Conservation (phyloP, 2,329 filamentous ascomycete genomes). For the Trichophyton equinum region DNA sequence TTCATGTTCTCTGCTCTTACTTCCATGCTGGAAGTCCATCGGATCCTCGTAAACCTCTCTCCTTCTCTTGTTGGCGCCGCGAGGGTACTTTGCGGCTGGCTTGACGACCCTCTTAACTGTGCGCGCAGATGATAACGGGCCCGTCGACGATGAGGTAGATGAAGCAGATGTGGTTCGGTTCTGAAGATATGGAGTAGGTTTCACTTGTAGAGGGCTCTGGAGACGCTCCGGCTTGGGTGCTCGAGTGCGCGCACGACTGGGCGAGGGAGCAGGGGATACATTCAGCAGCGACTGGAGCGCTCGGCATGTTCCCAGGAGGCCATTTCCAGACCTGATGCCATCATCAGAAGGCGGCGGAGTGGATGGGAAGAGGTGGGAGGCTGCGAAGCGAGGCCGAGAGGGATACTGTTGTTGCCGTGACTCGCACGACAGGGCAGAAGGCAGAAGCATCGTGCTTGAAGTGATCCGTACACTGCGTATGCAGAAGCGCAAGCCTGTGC, state of each 20-base stretch:
- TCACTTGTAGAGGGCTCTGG: constrained; percentile 28
- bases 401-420: constrained; percentile 21
- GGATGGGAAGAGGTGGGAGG: constrained; percentile 24
- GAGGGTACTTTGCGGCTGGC: constrained; percentile 14
- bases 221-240: constrained; percentile 25
- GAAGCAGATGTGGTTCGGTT: neutral
- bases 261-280: constrained; percentile 28
- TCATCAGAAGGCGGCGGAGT: constrained; percentile 29
- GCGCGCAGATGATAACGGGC: constrained; percentile 11
- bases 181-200: constrained; percentile 16
- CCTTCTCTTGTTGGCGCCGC: constrained; percentile 12
- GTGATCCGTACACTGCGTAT: neutral
- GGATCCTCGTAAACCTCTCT: constrained; percentile 28
- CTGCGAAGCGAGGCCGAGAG: constrained; percentile 23
- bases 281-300: constrained; percentile 32
- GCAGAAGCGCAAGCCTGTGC: neutral
- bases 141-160: neutral
- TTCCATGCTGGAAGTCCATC: constrained; percentile 6
- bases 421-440: constrained; percentile 36
- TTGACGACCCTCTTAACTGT: constrained; percentile 22
- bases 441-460: constrained; percentile 29
- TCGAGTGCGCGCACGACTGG: constrained; percentile 11
- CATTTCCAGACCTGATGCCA: constrained; percentile 24
- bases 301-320: constrained; percentile 31
- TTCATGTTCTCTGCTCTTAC: constrained; percentile 3